Conservation (phyloP, 805 yeast genomes). For the Wickerhamomyces chaumierensis region DNA sequence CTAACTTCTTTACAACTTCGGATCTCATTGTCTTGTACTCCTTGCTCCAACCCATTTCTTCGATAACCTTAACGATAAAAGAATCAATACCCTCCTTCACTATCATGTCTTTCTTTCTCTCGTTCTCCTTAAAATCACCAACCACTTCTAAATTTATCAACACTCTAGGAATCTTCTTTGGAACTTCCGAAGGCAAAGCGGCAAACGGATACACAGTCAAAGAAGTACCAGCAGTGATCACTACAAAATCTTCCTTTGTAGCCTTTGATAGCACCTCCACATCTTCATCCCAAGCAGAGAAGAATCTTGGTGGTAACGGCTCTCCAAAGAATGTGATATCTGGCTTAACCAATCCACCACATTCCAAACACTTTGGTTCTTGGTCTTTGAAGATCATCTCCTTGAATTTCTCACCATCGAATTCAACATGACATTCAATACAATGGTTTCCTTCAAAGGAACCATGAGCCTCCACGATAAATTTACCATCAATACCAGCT, state of each 20-base stretch:
- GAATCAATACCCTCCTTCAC: slow-evolving; percentile 54
- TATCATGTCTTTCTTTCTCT: slow-evolving; percentile 51
- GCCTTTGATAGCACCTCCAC: slow-evolving; percentile 10
- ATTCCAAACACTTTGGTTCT: slow-evolving; percentile 41
- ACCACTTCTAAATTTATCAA: slow-evolving; percentile 68
- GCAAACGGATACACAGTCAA: slow-evolving; percentile 89
- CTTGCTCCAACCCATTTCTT: slow-evolving; percentile 51
- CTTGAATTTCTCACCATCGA: slow-evolving; percentile 36
- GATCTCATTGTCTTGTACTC: slow-evolving; percentile 1
- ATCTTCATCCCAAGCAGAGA: slow-evolving; percentile 55
- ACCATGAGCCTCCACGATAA: slow-evolving; percentile 87
- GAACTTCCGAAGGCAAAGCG: slow-evolving; percentile 58
- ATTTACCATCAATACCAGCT: slow-evolving; percentile 60
- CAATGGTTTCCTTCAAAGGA: slow-evolving; percentile 83
- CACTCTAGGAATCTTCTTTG: slow-evolving; percentile 37
- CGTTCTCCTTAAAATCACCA: slow-evolving; percentile 51
- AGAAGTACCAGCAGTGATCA: slow-evolving; percentile 88
- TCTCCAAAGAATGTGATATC: slow-evolving; percentile 95
- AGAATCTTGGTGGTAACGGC: slow-evolving; percentile 60
- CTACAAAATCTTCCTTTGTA: slow-evolving; percentile 42
- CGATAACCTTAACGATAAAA: slow-evolving; percentile 43
- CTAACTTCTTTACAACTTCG: neutral
- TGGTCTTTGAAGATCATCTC: slow-evolving; percentile 22
- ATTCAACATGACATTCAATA: slow-evolving; percentile 54
- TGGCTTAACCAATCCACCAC: slow-evolving; percentile 78